These are phyloP conservation scores for Ophioceras dolichostomum DNA, from an alignment of 2,329 filamentous ascomycete genomes.

Conservation along the genomic window DNA sequence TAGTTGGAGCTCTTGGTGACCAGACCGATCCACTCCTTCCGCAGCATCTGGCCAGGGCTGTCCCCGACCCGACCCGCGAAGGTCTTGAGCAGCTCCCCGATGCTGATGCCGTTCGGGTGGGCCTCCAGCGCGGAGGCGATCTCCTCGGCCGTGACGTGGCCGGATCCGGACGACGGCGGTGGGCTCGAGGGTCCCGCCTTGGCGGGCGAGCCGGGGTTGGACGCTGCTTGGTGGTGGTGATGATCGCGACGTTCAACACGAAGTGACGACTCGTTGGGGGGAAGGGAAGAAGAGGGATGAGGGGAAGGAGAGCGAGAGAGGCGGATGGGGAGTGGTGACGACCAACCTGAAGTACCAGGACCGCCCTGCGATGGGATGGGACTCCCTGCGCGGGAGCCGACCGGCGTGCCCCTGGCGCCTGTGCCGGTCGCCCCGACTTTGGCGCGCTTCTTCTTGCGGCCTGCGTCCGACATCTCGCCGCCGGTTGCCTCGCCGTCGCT, in stretches of 20 bases:
- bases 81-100: constrained; percentile 36
- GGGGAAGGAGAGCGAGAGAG: too few relatives aligned
- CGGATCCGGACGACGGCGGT: constrained; percentile 19
- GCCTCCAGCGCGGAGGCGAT: constrained; percentile 41
- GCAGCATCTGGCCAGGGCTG: constrained; percentile 35
- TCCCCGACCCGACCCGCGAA: constrained; percentile 43
- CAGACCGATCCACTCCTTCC: constrained; percentile 44
- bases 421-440: constrained; percentile 41
- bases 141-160: constrained; percentile 30
- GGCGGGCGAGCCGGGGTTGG: constrained; percentile 10
- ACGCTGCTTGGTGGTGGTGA: constrained; percentile 6
- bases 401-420: constrained; percentile 36
- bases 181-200: constrained; percentile 7
- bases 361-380: constrained; percentile 32
- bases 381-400: constrained; percentile 49
- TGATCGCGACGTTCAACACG: too few relatives aligned
- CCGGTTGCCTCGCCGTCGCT: constrained; percentile 64
- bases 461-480: constrained; percentile 52
- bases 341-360: constrained; percentile 3
- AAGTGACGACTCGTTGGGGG: too few relatives aligned
- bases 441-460: constrained; percentile 29
- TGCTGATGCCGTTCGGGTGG: constrained; percentile 36
- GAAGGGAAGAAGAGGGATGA: too few relatives aligned
- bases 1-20: constrained; percentile 44
- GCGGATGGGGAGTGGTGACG: background rate